A percentile compares a stretch with the other conserved stretches of the same genome.
Conservation (phyloP, 345 rosid genomes). For the Citrus mangshanensis region DNA sequence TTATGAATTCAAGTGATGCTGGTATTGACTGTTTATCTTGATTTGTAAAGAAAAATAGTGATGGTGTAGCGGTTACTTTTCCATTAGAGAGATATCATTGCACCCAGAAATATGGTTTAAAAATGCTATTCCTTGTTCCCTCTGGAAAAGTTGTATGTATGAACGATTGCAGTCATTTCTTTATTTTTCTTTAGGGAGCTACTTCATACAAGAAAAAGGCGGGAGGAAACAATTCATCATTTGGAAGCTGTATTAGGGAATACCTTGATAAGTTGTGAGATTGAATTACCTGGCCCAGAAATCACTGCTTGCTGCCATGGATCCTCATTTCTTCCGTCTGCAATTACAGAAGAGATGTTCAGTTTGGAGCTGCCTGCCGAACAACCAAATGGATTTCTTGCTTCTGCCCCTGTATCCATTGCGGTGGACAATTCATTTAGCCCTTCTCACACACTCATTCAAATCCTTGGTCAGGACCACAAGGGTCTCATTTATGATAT, state of each 20-base stretch:
- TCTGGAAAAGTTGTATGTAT: background rate
- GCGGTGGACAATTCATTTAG: slow-evolving; percentile 54
- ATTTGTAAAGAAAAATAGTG: background rate
- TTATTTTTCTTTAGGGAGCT: slow-evolving; percentile 35
- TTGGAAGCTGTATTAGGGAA: slow-evolving; percentile 44
- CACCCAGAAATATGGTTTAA: background rate
- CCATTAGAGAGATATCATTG: background rate
- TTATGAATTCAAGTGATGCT: background rate
- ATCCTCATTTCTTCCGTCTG: slow-evolving; percentile 53
- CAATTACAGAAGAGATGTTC: slow-evolving; percentile 48
- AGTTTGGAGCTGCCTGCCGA: slow-evolving; percentile 39
- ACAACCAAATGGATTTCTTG: slow-evolving; percentile 33
- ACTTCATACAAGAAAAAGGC: slow-evolving; percentile 47
- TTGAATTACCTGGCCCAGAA: slow-evolving; percentile 50
- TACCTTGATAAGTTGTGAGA: slow-evolving; percentile 59
- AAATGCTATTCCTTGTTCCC: background rate
- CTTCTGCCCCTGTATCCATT: slow-evolving; percentile 35
- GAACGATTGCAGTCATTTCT: background rate
- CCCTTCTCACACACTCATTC: slow-evolving; percentile 59
- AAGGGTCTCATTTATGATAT: slow-evolving; percentile 70
- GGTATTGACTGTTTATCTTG: background rate
- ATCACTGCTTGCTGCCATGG: slow-evolving; percentile 59
- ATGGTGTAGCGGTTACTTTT: background rate
- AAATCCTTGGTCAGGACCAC: slow-evolving; percentile 60
- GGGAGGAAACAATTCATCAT: slow-evolving; percentile 37